Evolutionary conservation across 2,329 filamentous ascomycete genomes (phyloP), one percentile per base, ranked within the genome.

Genomic region (Juglanconis juglandina): DNA sequence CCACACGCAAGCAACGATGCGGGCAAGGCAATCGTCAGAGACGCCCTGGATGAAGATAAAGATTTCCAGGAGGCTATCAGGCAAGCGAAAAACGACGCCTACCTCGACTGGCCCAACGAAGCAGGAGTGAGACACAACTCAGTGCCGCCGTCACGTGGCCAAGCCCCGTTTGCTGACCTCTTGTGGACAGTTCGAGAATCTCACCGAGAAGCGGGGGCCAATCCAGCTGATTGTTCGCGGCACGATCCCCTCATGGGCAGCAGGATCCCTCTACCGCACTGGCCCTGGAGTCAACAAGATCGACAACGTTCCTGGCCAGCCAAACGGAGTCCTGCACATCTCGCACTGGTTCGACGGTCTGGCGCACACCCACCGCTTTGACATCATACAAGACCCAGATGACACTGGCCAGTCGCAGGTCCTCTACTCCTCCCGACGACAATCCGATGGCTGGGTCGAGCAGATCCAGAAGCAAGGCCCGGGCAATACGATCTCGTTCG

Each of bases 291-390:
- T 83, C 34, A 84, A 82, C 70, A 81, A 81, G 42, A 74, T 92
- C 3, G 78, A 86, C n/a, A 71, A 75, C 48, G 24, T 24, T 24
- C 24, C 24, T 24, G 24, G 24, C 24, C 24, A 24, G 24, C 24
- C 24, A 24, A 24, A 86, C 84, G 0, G 73, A 82, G 3, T 78
- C 79, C 4, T 85, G 86, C n/a, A 11, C 37, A 78, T 87, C 11
- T 83, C 80, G 1, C 90, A 95, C 71, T 95, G 91, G 91, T 95
- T 95, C 66, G 91, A 95, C 69, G 89, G 89, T 5, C 86, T 92
- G 61, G 82, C 85, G 3, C 84, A 90, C 58, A 79, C 85, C 1
- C 89, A 94, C 73, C 85, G 84, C 35, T 94, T 94, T 69, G 81
- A 91, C 60, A 88, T 94, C 37, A 70, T 80, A 24, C 24, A 24